Evolutionary conservation across 805 yeast species (phyloP).

Genomic region (Nakazawaea wyomingensis): DNA sequence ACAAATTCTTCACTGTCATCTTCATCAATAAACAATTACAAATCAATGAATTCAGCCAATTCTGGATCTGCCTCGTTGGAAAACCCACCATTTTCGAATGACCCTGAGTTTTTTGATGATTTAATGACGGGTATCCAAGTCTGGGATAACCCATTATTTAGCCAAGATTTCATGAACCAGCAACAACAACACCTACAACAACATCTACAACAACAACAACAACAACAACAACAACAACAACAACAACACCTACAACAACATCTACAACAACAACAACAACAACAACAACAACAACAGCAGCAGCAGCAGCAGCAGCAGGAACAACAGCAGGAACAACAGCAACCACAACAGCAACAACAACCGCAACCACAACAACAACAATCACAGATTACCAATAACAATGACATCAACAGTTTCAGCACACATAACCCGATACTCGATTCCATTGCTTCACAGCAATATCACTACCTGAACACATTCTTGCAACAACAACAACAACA

Average conservation of each 20-base stretch:
- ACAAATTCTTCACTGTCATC: neutral
- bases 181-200: neutral
- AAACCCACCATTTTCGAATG: neutral
- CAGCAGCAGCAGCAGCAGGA: neutral
- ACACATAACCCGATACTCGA: neutral
- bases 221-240: neutral
- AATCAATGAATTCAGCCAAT: neutral
- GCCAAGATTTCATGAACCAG: neutral
- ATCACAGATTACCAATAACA: neutral
- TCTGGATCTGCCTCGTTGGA: neutral
- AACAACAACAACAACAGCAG: neutral
- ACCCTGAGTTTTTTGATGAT: slow-evolving; percentile 7
- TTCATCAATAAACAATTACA: neutral
- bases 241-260: slow-evolving; percentile 1
- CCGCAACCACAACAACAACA: neutral
- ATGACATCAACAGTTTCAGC: neutral
- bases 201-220: neutral
- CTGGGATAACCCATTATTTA: slow-evolving; percentile 7
- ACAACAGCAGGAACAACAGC: slow-evolving; percentile 1
- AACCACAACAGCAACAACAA: neutral
- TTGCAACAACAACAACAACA: neutral
- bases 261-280: slow-evolving; percentile 1
- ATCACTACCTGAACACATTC: neutral
- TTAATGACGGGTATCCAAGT: slow-evolving; percentile 3
- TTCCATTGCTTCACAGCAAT: neutral